Evolutionary conservation across 2,329 filamentous ascomycete genomes (phyloP).

Genomic region (Ceratocystis cubensis): DNA sequence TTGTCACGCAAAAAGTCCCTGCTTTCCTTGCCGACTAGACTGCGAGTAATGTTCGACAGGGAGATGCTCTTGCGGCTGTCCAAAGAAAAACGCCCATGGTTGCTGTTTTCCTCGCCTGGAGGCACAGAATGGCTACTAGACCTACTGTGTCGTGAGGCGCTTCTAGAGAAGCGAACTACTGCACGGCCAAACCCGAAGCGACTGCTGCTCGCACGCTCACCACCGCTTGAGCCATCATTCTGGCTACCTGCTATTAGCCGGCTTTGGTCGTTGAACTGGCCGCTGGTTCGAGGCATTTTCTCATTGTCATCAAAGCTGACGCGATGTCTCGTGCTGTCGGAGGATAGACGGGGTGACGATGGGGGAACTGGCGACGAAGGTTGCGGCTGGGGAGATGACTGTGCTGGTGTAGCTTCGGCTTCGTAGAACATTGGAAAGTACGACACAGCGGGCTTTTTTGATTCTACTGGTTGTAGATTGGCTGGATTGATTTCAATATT

Average conservation of each 20-base stretch:
- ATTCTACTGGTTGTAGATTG: neutral
- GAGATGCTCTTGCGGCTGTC: slow-evolving; percentile 21
- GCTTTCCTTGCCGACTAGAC: slow-evolving; percentile 15
- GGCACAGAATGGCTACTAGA: slow-evolving; percentile 19
- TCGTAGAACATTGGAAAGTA: slow-evolving; percentile 18
- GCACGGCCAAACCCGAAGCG: slow-evolving; percentile 18
- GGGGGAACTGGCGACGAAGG: neutral
- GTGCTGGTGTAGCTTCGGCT: neutral
- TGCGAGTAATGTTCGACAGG: slow-evolving; percentile 16
- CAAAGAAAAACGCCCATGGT: slow-evolving; percentile 2
- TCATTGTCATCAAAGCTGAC: slow-evolving; percentile 15
- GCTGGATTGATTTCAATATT: neutral
- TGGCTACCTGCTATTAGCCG: slow-evolving; percentile 11
- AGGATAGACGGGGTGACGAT: slow-evolving; percentile 14
- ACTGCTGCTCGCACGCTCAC: slow-evolving; percentile 8
- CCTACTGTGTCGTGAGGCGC: slow-evolving; percentile 19
- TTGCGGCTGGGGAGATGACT: neutral
- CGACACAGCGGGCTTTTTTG: neutral
- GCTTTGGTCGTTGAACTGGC: slow-evolving; percentile 5
- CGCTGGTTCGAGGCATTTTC: slow-evolving; percentile 12
- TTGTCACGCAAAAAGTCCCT: slow-evolving; percentile 14
- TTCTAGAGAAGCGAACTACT: slow-evolving; percentile 19
- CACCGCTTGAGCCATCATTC: neutral
- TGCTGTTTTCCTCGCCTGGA: neutral
- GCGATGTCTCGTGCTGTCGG: slow-evolving; percentile 9